Evolutionary conservation across 352 stramenopile species (phyloP).

Genomic region (Vaucheria bursata): DNA sequence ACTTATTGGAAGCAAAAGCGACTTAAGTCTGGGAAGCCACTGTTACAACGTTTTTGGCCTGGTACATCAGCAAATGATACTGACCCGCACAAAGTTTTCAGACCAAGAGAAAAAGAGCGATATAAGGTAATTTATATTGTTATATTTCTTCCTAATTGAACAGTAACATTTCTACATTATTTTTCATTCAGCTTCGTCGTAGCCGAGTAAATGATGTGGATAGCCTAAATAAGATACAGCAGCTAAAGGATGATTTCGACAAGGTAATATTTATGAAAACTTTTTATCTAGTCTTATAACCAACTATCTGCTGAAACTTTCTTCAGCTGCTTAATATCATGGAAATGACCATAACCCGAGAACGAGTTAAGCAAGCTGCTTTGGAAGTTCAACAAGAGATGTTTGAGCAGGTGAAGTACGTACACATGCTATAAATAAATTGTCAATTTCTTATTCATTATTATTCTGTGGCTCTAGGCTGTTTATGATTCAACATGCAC

Average conservation of each 20-base stretch:
- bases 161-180: neutral
- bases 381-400: slow-evolving; percentile 28
- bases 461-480: neutral
- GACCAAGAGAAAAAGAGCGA: slow-evolving; percentile 89
- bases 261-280: no score
- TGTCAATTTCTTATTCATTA: neutral
- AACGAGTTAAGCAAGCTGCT: slow-evolving; percentile 25
- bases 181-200: slow-evolving; percentile 62
- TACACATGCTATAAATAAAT: neutral
- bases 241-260: slow-evolving; percentile 83
- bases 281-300: neutral
- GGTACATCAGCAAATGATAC: slow-evolving; percentile 88
- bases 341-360: slow-evolving; percentile 24
- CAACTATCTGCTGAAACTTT: neutral
- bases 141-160: neutral
- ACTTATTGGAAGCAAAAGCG: slow-evolving; percentile 91
- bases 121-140: slow-evolving; percentile 62
- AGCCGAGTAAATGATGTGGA: slow-evolving; percentile 92
- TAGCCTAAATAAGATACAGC: slow-evolving; percentile 82
- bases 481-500: slow-evolving; percentile 21
- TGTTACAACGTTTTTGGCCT: slow-evolving; percentile 89
- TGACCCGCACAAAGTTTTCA: slow-evolving; percentile 94
- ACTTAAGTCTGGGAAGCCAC: slow-evolving; percentile 72
- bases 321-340: slow-evolving; percentile 29
- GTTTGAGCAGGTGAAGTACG: slow-evolving; percentile 20